These are phyloP conservation scores for Xylaria nigripes DNA, from an alignment of 495 filamentous ascomycete species.

Conservation along the genomic window DNA sequence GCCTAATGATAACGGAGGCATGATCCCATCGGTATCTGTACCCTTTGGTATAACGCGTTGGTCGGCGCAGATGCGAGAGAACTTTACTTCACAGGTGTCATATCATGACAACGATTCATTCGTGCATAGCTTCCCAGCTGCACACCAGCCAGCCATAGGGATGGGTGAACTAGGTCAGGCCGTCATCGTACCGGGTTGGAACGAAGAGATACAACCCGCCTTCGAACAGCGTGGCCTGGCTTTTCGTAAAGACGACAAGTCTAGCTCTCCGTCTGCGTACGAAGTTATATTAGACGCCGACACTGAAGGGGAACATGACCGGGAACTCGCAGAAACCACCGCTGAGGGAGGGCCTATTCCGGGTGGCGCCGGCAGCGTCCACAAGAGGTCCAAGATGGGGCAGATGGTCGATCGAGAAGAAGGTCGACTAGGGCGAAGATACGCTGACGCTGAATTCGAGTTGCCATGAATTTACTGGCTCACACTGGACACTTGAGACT, in stretches of 20 bases:
- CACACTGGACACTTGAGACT: constrained; percentile 23
- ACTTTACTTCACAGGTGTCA: constrained; percentile 27
- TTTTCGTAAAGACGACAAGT: constrained; percentile 26
- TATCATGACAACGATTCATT: constrained; percentile 23
- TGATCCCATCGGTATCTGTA: constrained; percentile 28
- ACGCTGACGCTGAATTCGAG: constrained; percentile 16
- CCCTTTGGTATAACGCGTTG: constrained; percentile 31
- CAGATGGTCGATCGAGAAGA: constrained; percentile 17
- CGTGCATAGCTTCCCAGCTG: constrained; percentile 28
- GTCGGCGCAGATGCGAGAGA: constrained; percentile 28
- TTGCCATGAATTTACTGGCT: constrained; percentile 22
- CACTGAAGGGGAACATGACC: constrained; percentile 18
- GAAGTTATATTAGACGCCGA: constrained; percentile 24
- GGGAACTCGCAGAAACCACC: constrained; percentile 22
- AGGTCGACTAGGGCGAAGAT: not conserved
- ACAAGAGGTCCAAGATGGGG: constrained; percentile 18
- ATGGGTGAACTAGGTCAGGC: constrained; percentile 28
- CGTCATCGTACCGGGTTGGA: constrained; percentile 21
- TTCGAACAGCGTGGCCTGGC: constrained; percentile 26
- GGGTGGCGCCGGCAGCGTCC: constrained; percentile 19
- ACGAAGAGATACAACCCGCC: constrained; percentile 11
- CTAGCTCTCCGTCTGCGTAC: constrained; percentile 25
- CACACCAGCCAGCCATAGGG: constrained; percentile 30
- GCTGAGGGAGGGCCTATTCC: constrained; percentile 19
- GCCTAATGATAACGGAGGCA: constrained; percentile 25